A percentile compares a stretch with the other conserved stretches of the same genome.
Conservation (phyloP, 305 asterid genomes). For the Plantago lanceolata region DNA sequence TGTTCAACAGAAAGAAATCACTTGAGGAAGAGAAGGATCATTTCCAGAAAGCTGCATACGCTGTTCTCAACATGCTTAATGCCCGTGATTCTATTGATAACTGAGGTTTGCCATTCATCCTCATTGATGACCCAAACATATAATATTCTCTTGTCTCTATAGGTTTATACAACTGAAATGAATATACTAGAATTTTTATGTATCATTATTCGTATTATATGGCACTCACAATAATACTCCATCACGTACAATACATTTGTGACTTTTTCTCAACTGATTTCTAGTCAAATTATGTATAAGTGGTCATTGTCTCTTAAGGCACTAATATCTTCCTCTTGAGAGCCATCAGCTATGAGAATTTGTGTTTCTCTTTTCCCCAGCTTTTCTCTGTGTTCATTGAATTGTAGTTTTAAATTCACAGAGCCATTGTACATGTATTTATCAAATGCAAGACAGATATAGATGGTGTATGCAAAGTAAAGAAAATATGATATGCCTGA, state of each 20-base stretch:
- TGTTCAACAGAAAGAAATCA: slow-evolving; percentile 58
- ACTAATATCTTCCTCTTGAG: slow-evolving; percentile 58
- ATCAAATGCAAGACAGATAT: slow-evolving; percentile 6
- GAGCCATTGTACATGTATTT: background rate
- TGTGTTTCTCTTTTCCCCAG: slow-evolving; percentile 62
- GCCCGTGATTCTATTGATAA: slow-evolving; percentile 36
- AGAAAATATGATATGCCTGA: slow-evolving; percentile 11
- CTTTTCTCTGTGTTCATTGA: slow-evolving; percentile 54
- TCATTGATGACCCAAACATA: slow-evolving; percentile 23
- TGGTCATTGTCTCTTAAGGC: slow-evolving; percentile 78
- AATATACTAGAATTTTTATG: slow-evolving; percentile 13
- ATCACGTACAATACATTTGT: slow-evolving; percentile 9
- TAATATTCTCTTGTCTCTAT: slow-evolving; percentile 15
- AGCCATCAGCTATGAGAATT: slow-evolving; percentile 66
- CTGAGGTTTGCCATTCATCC: slow-evolving; percentile 31
- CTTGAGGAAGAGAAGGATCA: slow-evolving; percentile 66
- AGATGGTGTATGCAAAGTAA: background rate
- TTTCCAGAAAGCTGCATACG: slow-evolving; percentile 73
- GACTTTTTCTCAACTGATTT: slow-evolving; percentile 15
- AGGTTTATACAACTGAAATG: slow-evolving; percentile 17
- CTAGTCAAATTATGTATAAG: slow-evolving; percentile 59
- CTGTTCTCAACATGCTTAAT: slow-evolving; percentile 68
- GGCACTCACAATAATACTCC: slow-evolving; percentile 10
- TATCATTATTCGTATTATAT: slow-evolving; percentile 13
- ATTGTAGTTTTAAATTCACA: slow-evolving; percentile 15